Evolutionary conservation across 371 early-diverging fungal genomes (phyloP).

Genomic region (Mycotypha africana): DNA sequence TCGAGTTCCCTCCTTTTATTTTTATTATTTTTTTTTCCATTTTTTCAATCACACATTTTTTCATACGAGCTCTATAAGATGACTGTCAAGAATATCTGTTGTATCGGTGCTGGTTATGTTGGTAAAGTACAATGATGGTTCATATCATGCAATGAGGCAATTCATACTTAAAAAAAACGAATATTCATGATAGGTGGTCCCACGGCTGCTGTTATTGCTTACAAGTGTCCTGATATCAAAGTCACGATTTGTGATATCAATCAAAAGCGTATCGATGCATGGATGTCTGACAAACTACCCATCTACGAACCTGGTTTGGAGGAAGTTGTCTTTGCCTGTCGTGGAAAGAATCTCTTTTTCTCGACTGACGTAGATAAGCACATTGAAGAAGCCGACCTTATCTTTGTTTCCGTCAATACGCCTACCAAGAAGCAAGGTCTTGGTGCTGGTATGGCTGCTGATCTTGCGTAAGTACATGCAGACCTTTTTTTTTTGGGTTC

Average conservation of each 20-base stretch:
- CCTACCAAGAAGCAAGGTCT: conserved; percentile 79
- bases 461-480: conserved; percentile 82
- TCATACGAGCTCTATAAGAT: too few species aligned
- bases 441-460: conserved; percentile 84
- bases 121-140: conserved; percentile 44
- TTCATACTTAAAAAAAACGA: too few species aligned
- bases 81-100: conserved; percentile 65
- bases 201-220: conserved; percentile 91
- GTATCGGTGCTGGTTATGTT: conserved; percentile 95
- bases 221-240: conserved; percentile 81
- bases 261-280: conserved; percentile 43
- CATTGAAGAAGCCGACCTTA: conserved; percentile 79
- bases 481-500: too few species aligned
- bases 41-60: too few species aligned
- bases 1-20: too few species aligned
- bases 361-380: conserved; percentile 71
- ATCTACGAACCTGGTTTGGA: conserved; percentile 93
- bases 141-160: background rate
- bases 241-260: conserved; percentile 69
- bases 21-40: too few species aligned
- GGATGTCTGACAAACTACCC: conserved; percentile 86
- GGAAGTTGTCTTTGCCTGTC: conserved; percentile 69
- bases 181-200: conserved; percentile 75
- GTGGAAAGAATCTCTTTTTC: conserved; percentile 86
- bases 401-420: conserved; percentile 91